Conservation (phyloP, 495 filamentous ascomycete genomes). For the Neurospora sp. region DNA sequence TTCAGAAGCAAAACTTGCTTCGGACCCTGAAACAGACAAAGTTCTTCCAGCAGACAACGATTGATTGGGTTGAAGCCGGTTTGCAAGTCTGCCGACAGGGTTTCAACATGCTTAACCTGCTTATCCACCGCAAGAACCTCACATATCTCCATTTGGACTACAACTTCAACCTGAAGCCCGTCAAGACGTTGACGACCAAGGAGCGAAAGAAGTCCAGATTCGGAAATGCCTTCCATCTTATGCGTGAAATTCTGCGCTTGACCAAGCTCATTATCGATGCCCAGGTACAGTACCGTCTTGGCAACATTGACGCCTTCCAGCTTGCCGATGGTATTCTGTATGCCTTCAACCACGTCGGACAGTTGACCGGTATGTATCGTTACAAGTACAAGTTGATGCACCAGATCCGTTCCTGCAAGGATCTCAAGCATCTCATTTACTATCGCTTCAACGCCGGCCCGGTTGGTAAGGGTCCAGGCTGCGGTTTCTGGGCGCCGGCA, state of each 20-base stretch:
- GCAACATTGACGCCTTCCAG: constrained; percentile 98
- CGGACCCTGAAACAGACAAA: constrained; percentile 88
- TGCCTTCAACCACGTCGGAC: constrained; percentile 98
- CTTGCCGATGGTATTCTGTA: constrained; percentile 97
- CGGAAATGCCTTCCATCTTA: constrained; percentile 98
- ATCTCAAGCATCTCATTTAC: constrained; percentile 98
- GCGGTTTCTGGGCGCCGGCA: constrained; percentile 98
- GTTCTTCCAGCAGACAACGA: constrained; percentile 98
- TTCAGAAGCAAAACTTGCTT: constrained; percentile 88
- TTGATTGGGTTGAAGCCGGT: constrained; percentile 99
- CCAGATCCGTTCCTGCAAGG: constrained; percentile 98
- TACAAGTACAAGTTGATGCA: constrained; percentile 99
- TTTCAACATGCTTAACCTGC: constrained; percentile 97
- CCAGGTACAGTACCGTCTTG: constrained; percentile 94
- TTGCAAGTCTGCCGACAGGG: constrained; percentile 97
- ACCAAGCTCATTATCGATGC: constrained; percentile 98
- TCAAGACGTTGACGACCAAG: constrained; percentile 97
- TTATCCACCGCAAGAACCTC: constrained; percentile 97
- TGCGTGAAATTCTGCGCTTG: constrained; percentile 96
- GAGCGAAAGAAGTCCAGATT: constrained; percentile 99
- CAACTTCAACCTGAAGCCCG: constrained; percentile 99
- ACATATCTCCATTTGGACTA: constrained; percentile 99
- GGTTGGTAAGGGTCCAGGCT: constrained; percentile 95
- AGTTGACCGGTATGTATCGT: constrained; percentile 98
- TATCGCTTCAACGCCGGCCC: constrained; percentile 98